Conservation (phyloP, 345 rosid species). For the Brassica rapa region DNA sequence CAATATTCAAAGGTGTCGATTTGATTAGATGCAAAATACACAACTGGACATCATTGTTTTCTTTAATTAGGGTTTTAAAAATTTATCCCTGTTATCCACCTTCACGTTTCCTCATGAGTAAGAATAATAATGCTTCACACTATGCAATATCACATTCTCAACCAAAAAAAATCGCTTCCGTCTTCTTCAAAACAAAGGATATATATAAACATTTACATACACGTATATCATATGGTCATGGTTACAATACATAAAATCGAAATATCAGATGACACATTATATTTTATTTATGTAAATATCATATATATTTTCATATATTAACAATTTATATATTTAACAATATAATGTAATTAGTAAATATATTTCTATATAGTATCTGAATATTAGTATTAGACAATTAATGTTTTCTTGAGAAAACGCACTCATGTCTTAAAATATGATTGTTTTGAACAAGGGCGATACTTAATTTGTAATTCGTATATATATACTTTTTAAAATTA, state of each 20-base stretch:
- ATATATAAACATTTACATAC: conserved; percentile 25
- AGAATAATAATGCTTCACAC: conserved; percentile 44
- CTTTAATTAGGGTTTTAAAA: conserved; percentile 27
- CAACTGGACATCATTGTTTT: conserved; percentile 34
- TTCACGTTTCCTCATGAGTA: conserved; percentile 45
- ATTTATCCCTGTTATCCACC: conserved; percentile 30
- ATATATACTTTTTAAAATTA: neutral
- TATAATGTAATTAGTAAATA: neutral
- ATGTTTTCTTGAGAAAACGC: neutral
- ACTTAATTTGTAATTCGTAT: neutral
- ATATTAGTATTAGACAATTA: neutral
- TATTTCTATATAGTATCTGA: neutral
- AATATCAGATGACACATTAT: neutral
- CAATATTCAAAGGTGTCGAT: conserved; percentile 38
- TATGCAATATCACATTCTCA: conserved; percentile 34
- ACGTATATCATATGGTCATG: neutral
- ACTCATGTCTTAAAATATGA: neutral
- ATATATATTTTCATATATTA: neutral
- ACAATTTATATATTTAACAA: neutral
- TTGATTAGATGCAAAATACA: conserved; percentile 37
- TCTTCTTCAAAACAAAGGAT: conserved; percentile 41
- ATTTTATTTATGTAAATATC: neutral
- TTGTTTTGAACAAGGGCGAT: neutral
- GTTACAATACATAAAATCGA: neutral
- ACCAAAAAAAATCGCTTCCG: conserved; percentile 33